Conservation (phyloP, 1,139 yeast genomes). For the Hemisphaericaspora xylanilytica region DNA sequence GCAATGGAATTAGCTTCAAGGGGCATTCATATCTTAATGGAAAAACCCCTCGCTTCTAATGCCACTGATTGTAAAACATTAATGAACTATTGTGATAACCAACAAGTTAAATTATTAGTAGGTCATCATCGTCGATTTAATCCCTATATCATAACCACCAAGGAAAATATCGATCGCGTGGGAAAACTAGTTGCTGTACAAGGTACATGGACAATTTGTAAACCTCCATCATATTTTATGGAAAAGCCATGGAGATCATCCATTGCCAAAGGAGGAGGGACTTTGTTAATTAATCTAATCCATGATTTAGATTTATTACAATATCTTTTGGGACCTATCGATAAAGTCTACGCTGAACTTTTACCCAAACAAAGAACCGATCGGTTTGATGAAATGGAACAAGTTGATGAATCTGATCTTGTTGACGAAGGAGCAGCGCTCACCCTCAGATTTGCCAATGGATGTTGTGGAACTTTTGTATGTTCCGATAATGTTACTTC, state of each 20-base stretch:
- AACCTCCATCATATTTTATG: slow-evolving; percentile 31
- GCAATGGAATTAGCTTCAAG: slow-evolving; percentile 32
- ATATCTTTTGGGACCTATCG: slow-evolving; percentile 40
- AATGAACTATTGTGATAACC: slow-evolving; percentile 21
- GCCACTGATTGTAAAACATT: slow-evolving; percentile 33
- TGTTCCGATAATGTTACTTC: slow-evolving; percentile 44
- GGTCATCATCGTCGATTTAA: slow-evolving; percentile 45
- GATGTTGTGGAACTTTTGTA: slow-evolving; percentile 41
- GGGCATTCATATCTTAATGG: slow-evolving; percentile 37
- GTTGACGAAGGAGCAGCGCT: slow-evolving; percentile 48
- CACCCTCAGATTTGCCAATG: slow-evolving; percentile 36
- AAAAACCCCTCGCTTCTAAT: slow-evolving; percentile 36
- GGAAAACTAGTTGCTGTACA: slow-evolving; percentile 39
- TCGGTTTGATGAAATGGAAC: slow-evolving; percentile 6
- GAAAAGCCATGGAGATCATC: slow-evolving; percentile 38
- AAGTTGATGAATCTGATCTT: slow-evolving; percentile 19
- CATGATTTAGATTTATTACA: slow-evolving; percentile 45
- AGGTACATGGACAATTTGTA: slow-evolving; percentile 39
- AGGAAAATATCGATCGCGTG: slow-evolving; percentile 25
- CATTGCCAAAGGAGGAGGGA: slow-evolving; percentile 37
- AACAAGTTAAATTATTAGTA: slow-evolving; percentile 29
- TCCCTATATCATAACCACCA: slow-evolving; percentile 33
- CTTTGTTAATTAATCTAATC: slow-evolving; percentile 38
- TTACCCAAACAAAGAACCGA: slow-evolving; percentile 31
- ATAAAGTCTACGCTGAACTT: slow-evolving; percentile 38